phyloP scores from a whole-genome alignment of 176 grass and related monocot genomes.

The Puccinellia tenuiflora region DNA sequence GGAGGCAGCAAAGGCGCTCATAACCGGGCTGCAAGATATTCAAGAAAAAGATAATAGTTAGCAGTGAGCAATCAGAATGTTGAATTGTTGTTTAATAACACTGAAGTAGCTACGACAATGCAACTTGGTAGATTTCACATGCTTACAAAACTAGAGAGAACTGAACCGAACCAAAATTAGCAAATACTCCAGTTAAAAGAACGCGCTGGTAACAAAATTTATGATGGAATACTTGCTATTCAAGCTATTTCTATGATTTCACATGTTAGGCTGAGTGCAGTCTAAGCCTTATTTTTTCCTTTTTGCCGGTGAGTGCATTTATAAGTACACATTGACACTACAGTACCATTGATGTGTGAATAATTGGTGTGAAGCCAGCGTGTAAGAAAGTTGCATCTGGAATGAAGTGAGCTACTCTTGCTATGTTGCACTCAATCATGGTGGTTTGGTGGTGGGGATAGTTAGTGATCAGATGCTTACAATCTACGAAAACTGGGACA shows the following conservation, averaged over 20 bases:
- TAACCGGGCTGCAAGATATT: conserved; percentile 51
- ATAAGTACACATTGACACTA: background rate
- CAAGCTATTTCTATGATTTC: background rate
- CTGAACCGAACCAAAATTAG: background rate
- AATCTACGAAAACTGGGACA: background rate
- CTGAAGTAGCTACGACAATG: background rate
- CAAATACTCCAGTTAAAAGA: background rate
- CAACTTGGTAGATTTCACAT: background rate
- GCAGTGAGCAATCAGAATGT: background rate
- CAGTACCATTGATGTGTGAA: background rate
- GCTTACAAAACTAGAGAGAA: background rate
- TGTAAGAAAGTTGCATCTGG: background rate
- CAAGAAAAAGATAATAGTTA: background rate
- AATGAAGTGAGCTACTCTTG: background rate
- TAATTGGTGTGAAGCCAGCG: background rate
- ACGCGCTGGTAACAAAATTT: background rate
- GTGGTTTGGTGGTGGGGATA: background rate
- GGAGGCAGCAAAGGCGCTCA: conserved; percentile 68
- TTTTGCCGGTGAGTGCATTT: background rate
- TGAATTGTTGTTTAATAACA: background rate
- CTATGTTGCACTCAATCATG: background rate
- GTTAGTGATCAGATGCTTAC: background rate
- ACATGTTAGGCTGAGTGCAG: background rate
- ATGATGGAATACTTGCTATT: background rate
- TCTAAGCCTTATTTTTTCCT: background rate